phyloP scores from a whole-genome alignment of 2,329 filamentous ascomycete genomes.

The Aspergillus jensenii region DNA sequence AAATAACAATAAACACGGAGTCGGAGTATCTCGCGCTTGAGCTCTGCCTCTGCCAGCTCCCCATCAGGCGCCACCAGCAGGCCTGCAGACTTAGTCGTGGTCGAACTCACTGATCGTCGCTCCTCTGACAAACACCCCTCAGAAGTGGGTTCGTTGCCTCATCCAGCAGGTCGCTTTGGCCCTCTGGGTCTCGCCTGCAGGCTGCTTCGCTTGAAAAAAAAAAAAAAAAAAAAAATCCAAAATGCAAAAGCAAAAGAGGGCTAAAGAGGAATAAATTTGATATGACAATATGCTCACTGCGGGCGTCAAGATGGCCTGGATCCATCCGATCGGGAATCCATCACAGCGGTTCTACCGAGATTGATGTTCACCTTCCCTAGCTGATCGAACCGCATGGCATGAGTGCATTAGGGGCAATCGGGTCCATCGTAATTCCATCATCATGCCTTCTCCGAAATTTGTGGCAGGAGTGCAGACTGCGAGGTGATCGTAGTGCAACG shows the following conservation, averaged over 20 bases:
- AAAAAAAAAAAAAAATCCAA: background rate
- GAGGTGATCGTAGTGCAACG: background rate
- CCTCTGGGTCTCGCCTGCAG: background rate
- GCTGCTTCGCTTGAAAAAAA: background rate
- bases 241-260: background rate
- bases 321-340: background rate
- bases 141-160: background rate
- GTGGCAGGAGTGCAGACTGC: background rate
- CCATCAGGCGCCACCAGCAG: background rate
- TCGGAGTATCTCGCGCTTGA: slow-evolving; percentile 3
- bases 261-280: background rate
- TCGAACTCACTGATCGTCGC: background rate
- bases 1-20: background rate
- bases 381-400: background rate
- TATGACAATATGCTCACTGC: background rate
- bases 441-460: background rate
- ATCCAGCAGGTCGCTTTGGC: background rate
- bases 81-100: background rate
- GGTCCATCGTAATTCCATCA: background rate
- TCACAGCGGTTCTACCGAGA: background rate
- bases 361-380: background rate
- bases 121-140: background rate
- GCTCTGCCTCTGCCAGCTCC: background rate
- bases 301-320: background rate
- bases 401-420: background rate